Evolutionary conservation across 352 stramenopile genomes (phyloP).

Genomic region (Pythium biforme): DNA sequence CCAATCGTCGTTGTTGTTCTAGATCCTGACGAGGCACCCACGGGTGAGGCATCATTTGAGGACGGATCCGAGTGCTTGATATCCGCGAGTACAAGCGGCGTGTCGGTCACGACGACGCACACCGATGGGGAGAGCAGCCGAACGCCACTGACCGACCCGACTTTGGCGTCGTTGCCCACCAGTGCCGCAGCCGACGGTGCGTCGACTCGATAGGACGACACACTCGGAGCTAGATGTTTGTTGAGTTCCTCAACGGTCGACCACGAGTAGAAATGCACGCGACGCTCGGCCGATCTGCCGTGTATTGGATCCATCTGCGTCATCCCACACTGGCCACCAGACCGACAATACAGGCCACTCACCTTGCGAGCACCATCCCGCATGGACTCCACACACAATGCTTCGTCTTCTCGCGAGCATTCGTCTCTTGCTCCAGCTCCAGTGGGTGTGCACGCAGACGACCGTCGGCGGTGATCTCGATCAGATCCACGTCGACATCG

Average conservation of each 20-base stretch:
- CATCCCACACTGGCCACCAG: background rate
- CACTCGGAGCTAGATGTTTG: background rate
- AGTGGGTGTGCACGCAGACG: background rate
- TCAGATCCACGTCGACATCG: conserved; percentile 25
- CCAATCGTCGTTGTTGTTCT: background rate
- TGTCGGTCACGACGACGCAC: conserved; percentile 14
- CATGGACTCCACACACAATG: conserved; percentile 45
- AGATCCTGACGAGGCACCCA: background rate
- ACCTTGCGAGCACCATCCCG: conserved; percentile 43
- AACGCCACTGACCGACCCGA: conserved; percentile 12
- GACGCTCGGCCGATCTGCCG: conserved; percentile 6
- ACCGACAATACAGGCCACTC: background rate
- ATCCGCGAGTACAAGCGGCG: conserved; percentile 17
- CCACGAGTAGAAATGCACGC: conserved; percentile 13
- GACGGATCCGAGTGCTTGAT: background rate
- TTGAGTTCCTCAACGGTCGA: background rate
- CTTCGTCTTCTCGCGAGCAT: conserved; percentile 22
- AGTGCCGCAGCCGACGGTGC: background rate
- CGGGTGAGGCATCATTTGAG: background rate
- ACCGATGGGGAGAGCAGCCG: conserved; percentile 12
- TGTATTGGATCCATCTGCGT: background rate
- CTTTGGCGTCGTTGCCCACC: background rate
- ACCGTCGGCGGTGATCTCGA: conserved; percentile 20
- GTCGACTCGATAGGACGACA: conserved; percentile 6
- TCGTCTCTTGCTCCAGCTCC: background rate